Conservation (phyloP, 192 early-diverging fungal genomes). For the Mortierella hygrophila region DNA sequence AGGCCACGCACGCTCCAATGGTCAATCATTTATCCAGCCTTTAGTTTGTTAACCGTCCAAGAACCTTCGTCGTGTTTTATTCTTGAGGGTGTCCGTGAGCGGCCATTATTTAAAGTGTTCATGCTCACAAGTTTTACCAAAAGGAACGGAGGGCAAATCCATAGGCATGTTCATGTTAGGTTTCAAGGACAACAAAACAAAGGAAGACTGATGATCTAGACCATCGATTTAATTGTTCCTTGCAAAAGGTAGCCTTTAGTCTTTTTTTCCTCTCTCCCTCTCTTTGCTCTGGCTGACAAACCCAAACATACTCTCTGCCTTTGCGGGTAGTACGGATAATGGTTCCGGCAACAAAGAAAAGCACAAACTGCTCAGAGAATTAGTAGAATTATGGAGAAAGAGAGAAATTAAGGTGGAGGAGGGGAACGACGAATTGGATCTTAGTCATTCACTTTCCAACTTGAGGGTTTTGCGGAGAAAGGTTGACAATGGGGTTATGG, state of each 20-base stretch:
- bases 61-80: neutral
- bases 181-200: no score
- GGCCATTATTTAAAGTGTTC: neutral
- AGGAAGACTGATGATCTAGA: no score
- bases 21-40: constrained; percentile 1
- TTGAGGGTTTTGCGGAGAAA: neutral
- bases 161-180: neutral
- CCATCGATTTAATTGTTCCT: no score
- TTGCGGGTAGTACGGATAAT: no score
- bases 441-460: neutral
- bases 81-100: neutral
- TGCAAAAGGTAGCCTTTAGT: no score
- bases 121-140: neutral
- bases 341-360: no score
- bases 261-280: no score
- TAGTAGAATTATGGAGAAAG: neutral
- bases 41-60: neutral
- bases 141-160: neutral
- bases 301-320: no score
- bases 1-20: neutral
- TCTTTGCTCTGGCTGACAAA: no score
- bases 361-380: neutral
- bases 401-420: neutral
- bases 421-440: neutral
- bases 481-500: neutral